Evolutionary conservation across 352 stramenopile species (phyloP).

Genomic region (Phytophthora tubulina): DNA sequence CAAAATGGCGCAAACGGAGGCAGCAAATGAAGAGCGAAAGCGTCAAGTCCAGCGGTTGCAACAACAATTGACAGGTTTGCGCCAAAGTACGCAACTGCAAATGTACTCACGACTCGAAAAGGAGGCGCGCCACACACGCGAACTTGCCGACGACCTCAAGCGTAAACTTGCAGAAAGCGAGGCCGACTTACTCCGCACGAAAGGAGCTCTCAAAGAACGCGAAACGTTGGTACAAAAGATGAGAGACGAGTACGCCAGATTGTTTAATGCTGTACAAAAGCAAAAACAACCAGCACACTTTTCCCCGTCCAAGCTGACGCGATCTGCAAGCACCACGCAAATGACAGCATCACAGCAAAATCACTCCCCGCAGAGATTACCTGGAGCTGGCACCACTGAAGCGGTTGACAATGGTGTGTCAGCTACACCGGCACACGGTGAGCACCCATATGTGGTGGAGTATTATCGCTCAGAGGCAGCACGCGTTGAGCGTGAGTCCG

Average conservation of each 20-base stretch:
- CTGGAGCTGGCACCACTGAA: slow-evolving; percentile 5
- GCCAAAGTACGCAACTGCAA: slow-evolving; percentile 64
- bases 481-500: slow-evolving; percentile 62
- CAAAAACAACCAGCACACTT: slow-evolving; percentile 52
- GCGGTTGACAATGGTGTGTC: slow-evolving; percentile 12
- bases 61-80: slow-evolving; percentile 59
- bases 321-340: slow-evolving; percentile 24
- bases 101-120: slow-evolving; percentile 63
- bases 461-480: slow-evolving; percentile 68
- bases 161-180: slow-evolving; percentile 48
- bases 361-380: slow-evolving; percentile 4
- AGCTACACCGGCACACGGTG: slow-evolving; percentile 37
- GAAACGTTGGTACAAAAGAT: slow-evolving; percentile 61
- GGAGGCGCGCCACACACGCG: slow-evolving; percentile 46
- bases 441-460: slow-evolving; percentile 76
- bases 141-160: slow-evolving; percentile 42
- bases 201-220: slow-evolving; percentile 61
- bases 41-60: slow-evolving; percentile 56
- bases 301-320: slow-evolving; percentile 35
- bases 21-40: slow-evolving; percentile 51
- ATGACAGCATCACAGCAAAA: slow-evolving; percentile 18
- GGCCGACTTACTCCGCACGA: slow-evolving; percentile 61
- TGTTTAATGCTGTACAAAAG: slow-evolving; percentile 77
- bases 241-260: slow-evolving; percentile 79
- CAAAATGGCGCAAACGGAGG: slow-evolving; percentile 56